Base-by-base conservation (phyloP, 192 early-diverging fungal species). In the Anaeromyces robustus region DNA sequence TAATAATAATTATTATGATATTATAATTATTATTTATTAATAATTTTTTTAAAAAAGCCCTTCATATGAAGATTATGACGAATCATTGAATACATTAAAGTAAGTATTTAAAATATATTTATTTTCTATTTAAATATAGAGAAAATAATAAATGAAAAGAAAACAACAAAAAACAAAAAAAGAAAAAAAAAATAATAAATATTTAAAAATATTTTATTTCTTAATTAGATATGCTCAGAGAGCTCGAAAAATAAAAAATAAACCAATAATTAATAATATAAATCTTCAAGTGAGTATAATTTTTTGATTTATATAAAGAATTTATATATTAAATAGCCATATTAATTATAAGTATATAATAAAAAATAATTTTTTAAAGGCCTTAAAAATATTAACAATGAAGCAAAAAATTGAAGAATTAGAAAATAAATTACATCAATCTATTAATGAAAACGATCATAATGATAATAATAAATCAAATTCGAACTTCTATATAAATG, bases 161-260 rank as follows among this genome's bases (percentile, higher is more conserved):
- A n/a, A n/a, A n/a, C n/a, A n/a, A n/a, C n/a, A n/a, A n/a, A n/a
- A n/a, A n/a, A n/a, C n/a, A n/a, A n/a, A n/a, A n/a, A n/a, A n/a
- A n/a, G n/a, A n/a, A n/a, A n/a, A n/a, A n/a, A n/a, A n/a, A n/a
- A n/a, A n/a, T n/a, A n/a, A n/a, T n/a, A n/a, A n/a, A n/a, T n/a
- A n/a, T n/a, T n/a, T n/a, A n/a, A n/a, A n/a, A n/a, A 7, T 34
- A 7, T 12, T 34, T 4, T 34, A 34, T 34, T 34, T 7, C 32
- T 34, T 34, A 12, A 34, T 7, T 29, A 82, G 77, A 41, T 86
- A 85, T 78, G 89, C 89, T 28, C 80, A 88, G 41, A 80, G 89
- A 4, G 87, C 89, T 14, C 81, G 87, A n/a, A 86, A 87, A 41
- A 90, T 90, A 78, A 84, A 87, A 77, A 90, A 90, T 81, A 86